Conservation (phyloP, 441 rosid genomes). For the Breynia disticha region DNA sequence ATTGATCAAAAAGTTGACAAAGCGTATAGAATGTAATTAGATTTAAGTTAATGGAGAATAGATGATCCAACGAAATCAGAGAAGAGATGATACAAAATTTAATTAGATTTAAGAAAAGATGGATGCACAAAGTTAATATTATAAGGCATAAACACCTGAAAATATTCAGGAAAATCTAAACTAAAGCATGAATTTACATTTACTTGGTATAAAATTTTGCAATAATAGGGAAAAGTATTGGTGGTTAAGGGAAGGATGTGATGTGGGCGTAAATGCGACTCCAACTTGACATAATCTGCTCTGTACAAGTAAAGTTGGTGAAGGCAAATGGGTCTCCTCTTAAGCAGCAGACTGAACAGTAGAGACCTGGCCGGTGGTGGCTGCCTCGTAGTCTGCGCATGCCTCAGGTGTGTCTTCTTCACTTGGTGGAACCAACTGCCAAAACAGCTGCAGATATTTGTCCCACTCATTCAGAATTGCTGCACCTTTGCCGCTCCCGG, state of each 20-base stretch:
- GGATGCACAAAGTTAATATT: not conserved
- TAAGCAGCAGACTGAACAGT: conserved; percentile 58
- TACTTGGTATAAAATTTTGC: conserved; percentile 17
- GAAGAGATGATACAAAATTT: no score
- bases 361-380: conserved; percentile 58
- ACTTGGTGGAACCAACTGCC: conserved; percentile 99
- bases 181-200: conserved; percentile 20
- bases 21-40: no score
- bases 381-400: conserved; percentile 57
- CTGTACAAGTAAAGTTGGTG: conserved; percentile 27
- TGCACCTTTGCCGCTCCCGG: conserved; percentile 76
- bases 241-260: conserved; percentile 3
- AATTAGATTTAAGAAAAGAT: no score
- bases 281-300: conserved; percentile 9
- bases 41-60: no score
- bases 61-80: no score
- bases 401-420: conserved; percentile 99
- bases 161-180: not conserved
- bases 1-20: no score
- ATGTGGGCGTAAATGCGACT: not conserved
- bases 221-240: conserved; percentile 4
- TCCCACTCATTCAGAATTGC: conserved; percentile 82
- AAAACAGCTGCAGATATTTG: conserved; percentile 59
- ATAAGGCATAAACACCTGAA: not conserved
- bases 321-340: not conserved